Evolutionary conservation across 331 rosid species (phyloP), one percentile per base, ranked within the genome.

Genomic region (Pyracantha coccinea): DNA sequence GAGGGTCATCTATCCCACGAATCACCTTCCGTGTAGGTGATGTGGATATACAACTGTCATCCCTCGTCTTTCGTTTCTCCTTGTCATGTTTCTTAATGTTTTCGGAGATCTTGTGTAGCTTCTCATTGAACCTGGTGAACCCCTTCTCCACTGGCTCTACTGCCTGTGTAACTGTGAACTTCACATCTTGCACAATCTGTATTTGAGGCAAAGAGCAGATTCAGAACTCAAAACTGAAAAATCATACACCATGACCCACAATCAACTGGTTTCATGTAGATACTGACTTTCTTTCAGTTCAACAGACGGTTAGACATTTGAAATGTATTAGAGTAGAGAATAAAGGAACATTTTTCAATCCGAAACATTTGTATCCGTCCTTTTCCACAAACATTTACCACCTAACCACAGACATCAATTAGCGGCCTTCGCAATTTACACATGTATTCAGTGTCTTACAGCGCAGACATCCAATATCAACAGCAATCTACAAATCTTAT

Each of bases 81-180:
- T 85, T 94, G 83, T 90, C 97, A 41, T 83, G 86, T 82, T 78
- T 94, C 89, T 92, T 95, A 21, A 95, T 92, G 88, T 95, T 95
- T 82, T 92, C 83, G 33, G 97, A 89, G 85, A 95, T 88, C 83
- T 29, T 84, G 76, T 90, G 92, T 8, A 92, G 71, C 78, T 92
- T 92, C 84, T 88, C 92, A 23, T 92, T 89, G 84, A 95, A 92
- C 84, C 78, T 88, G 58, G 92, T 87, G 80, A 95, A 69, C 63
- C 99, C 99, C 89, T 95, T 92, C 82, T 95, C 99, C 68, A 95
- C 83, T 23, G 99, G 99, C 82, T 83, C 97, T 81, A 92, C 98
- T 55, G 99, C 99, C 84, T 95, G 99, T 79, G 83, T 86, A 58
- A 95, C 98, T 13, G 97, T 92, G 86, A 95, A 95, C 81, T 82